Conservation (phyloP, 305 asterid species). For the Fraxinus angustifolia region DNA sequence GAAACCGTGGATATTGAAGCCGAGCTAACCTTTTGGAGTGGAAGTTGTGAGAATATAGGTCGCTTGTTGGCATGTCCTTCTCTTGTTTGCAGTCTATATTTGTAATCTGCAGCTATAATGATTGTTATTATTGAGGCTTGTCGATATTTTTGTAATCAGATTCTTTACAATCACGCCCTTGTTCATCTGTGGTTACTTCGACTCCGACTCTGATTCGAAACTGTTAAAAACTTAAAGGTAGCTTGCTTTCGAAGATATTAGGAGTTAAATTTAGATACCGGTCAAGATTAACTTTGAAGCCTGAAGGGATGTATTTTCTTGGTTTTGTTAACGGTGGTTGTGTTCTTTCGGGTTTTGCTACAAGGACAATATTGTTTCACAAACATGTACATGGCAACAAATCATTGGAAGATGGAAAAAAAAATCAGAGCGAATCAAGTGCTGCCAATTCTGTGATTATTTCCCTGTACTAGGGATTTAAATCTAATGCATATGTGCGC, state of each 20-base stretch:
- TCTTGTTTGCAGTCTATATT: slow-evolving; percentile 67
- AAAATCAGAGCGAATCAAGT: not conserved
- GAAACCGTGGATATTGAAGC: slow-evolving; percentile 48
- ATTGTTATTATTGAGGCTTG: slow-evolving; percentile 59
- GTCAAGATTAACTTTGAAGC: not conserved
- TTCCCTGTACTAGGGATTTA: not conserved
- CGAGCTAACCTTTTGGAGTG: slow-evolving; percentile 65
- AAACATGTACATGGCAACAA: not conserved
- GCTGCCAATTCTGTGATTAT: not conserved
- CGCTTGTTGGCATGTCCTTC: slow-evolving; percentile 45
- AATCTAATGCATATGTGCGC: not conserved
- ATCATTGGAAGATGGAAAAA: not conserved
- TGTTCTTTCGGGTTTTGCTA: not conserved
- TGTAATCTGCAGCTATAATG: slow-evolving; percentile 84
- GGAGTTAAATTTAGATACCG: not conserved
- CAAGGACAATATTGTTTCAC: not conserved
- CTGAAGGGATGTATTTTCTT: not conserved
- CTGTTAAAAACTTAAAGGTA: not conserved
- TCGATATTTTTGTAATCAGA: slow-evolving; percentile 49
- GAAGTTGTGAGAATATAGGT: slow-evolving; percentile 74
- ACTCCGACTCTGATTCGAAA: not conserved
- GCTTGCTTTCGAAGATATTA: not conserved
- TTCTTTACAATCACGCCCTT: slow-evolving; percentile 10
- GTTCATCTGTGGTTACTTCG: slow-evolving; percentile 13
- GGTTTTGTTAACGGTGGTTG: not conserved